Percentiles rank a stretch among this genome's conserved stretches.
These are phyloP conservation scores for Hemerocallis citrina DNA, from an alignment of 106 monocot species.

Conservation along the genomic window DNA sequence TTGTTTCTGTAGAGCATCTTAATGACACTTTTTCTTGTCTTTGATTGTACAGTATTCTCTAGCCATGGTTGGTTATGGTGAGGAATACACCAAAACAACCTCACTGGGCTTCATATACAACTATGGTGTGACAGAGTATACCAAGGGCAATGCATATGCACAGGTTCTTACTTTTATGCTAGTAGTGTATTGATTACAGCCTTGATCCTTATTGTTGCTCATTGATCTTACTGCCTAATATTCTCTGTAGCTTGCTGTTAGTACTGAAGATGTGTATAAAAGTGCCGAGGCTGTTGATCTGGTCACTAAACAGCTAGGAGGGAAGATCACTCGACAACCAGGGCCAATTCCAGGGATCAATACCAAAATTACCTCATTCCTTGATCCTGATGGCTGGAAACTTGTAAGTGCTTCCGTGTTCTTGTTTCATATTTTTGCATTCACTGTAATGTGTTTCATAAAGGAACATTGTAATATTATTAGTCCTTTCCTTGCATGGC, in stretches of 20 bases:
- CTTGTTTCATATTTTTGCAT: not conserved
- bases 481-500: not conserved
- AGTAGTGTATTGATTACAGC: not conserved
- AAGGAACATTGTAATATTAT: not conserved
- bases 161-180: conserved; percentile 37
- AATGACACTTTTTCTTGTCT: not conserved
- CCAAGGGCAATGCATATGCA: conserved; percentile 86
- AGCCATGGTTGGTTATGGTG: conserved; percentile 86
- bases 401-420: conserved; percentile 24
- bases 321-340: too few species aligned
- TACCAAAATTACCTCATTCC: too few species aligned
- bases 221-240: not conserved
- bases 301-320: too few species aligned
- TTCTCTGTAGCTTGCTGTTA: conserved; percentile 46
- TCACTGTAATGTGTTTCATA: too few species aligned
- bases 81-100: conserved; percentile 66
- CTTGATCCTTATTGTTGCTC: too few species aligned
- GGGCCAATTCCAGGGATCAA: too few species aligned
- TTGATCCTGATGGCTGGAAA: conserved; percentile 99
- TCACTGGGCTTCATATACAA: conserved; percentile 82
- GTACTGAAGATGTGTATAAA: too few species aligned
- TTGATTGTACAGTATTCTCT: conserved; percentile 49
- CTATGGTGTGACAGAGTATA: conserved; percentile 77
- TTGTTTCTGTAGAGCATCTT: too few species aligned
- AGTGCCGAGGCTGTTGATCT: too few species aligned